These are phyloP conservation scores for Sporothrix protearum DNA, from an alignment of 2,329 filamentous ascomycete genomes.

Conservation along the genomic window DNA sequence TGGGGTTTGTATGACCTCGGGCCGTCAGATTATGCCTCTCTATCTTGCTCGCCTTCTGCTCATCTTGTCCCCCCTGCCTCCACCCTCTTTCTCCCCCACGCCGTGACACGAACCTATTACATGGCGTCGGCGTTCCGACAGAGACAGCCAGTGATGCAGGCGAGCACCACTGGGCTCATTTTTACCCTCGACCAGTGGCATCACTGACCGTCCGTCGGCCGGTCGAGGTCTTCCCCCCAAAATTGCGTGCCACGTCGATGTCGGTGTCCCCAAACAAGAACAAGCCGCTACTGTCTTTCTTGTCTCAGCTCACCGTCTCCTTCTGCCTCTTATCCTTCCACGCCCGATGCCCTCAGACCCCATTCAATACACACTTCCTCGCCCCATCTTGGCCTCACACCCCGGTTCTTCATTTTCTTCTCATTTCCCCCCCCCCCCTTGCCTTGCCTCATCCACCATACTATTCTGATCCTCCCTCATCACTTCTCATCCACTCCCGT, in stretches of 20 bases:
- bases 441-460: too few relatives aligned
- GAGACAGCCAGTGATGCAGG: neutral
- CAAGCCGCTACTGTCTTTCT: neutral
- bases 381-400: neutral
- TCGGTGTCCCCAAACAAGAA: neutral
- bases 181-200: neutral
- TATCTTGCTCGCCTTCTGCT: neutral
- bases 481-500: neutral
- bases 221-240: neutral
- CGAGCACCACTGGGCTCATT: neutral
- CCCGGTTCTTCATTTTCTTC: neutral
- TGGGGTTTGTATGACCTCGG: neutral
- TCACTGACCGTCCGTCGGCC: neutral
- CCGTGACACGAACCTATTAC: slow-evolving; percentile 14
- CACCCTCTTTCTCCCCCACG: neutral
- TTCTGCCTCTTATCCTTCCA: neutral
- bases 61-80: neutral
- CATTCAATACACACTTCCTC: neutral
- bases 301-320: neutral
- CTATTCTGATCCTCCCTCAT: neutral
- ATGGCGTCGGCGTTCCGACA: neutral
- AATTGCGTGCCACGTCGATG: slow-evolving; percentile 1
- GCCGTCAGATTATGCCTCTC: neutral
- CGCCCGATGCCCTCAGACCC: neutral
- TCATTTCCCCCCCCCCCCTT: neutral